Evolutionary conservation across 345 rosid genomes (phyloP), one percentile per base, ranked within the genome.

Genomic region (Microthlaspi erraticum): DNA sequence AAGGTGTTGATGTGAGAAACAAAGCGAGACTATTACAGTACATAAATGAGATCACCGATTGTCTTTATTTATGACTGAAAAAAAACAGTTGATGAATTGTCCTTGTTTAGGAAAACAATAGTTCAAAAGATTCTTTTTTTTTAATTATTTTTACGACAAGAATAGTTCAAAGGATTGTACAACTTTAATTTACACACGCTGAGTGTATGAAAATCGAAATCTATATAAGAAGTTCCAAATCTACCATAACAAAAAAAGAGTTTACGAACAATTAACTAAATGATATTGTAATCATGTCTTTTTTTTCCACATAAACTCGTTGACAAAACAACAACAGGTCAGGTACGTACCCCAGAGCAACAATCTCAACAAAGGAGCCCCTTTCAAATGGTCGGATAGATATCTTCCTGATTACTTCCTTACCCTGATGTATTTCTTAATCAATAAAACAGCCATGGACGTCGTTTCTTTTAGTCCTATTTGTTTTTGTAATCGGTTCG

Each of bases 91-190:
- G 7, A 33, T 14, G n/a, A 0, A 20, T 71, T 62, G 76, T 71
- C 63, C 53, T 43, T 72, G 54, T 54, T 36, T 32, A 52, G 69
- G 26, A 62, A 71, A 61, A 54, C 1, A 42, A 71, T 31, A 52
- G 69, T 42, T 60, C 26, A 51, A 20, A 42, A 29, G 3, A 6
- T 19, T 34, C 23, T 18, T 13, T 66, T 29, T 31, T 29, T n/a
- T n/a, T n/a, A n/a, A n/a, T n/a, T n/a, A n/a, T n/a, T n/a, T n/a
- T 8, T 3, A 54, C 62, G 54, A 29, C 13, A 37, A 16, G 23
- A 65, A 41, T 29, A 54, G 42, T 54, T 54, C 1, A 51, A 65
- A 50, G 16, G 37, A 51, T 41, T 41, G 43, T 13, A 44, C 33
- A 42, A 10, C 4, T 50, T 65, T n/a, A n/a, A n/a, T n/a, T 20